Percentiles rank a stretch among this genome's conserved stretches.
Evolutionary conservation across 768 basidiomycete genomes (phyloP).

Genomic region (Psilocybe tampanensis): DNA sequence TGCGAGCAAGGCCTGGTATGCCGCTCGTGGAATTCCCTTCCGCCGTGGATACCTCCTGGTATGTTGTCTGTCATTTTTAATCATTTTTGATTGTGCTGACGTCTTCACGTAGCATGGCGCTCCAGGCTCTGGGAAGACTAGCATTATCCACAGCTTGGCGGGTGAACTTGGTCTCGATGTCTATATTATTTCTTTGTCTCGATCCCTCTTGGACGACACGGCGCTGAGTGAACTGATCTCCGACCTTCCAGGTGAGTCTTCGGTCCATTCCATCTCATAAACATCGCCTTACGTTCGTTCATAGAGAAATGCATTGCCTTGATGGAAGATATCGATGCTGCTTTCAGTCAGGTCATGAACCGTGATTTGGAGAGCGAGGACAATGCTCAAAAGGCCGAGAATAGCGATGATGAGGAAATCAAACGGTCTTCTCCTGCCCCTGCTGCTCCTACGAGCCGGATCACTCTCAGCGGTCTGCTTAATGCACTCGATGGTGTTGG

Average conservation of each 20-base stretch:
- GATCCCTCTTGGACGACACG: constrained; percentile 63
- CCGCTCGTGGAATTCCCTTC: constrained; percentile 78
- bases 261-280: background rate
- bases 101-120: constrained; percentile 54
- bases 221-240: constrained; percentile 59
- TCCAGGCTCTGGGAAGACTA: constrained; percentile 80
- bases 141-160: constrained; percentile 73
- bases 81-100: background rate
- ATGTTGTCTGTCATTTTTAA: constrained; percentile 14
- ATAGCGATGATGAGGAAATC: constrained; percentile 11
- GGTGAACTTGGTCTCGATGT: constrained; percentile 79
- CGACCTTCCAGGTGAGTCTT: constrained; percentile 52
- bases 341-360: constrained; percentile 53
- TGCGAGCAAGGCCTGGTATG: constrained; percentile 70
- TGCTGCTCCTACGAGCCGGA: constrained; percentile 28
- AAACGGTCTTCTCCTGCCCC: constrained; percentile 15
- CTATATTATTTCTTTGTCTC: constrained; percentile 71
- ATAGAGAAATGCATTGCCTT: constrained; percentile 67
- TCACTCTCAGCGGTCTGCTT: constrained; percentile 74
- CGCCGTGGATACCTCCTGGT: constrained; percentile 76
- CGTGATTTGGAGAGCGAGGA: constrained; percentile 31
- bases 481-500: constrained; percentile 81
- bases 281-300: constrained; percentile 2
- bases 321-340: constrained; percentile 87
- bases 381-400: constrained; percentile 14